Percentiles rank a stretch among this genome's conserved stretches.
These are phyloP conservation scores for Berberis vulgaris DNA, from an alignment of 164 flowering plant species.

Conservation along the genomic window DNA sequence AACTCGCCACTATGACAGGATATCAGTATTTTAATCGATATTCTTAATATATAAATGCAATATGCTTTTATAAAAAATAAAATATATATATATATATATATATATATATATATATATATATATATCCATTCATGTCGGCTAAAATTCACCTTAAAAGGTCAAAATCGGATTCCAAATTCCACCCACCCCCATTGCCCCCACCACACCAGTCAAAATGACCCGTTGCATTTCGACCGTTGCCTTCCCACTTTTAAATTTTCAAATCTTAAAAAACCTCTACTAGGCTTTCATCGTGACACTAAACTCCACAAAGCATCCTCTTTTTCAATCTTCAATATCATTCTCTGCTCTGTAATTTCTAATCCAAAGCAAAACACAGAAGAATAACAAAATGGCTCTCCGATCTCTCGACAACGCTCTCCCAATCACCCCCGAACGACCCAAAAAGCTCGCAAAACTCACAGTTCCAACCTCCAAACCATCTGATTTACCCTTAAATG, in stretches of 20 bases:
- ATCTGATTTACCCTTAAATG: slow-evolving; percentile 31
- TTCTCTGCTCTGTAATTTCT: slow-evolving; percentile 1
- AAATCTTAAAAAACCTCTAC: background rate
- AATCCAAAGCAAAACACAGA: background rate
- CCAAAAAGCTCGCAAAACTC: slow-evolving; percentile 52
- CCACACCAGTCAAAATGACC: background rate
- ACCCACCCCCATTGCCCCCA: background rate
- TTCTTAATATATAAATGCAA: too few species aligned
- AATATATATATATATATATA: too few species aligned
- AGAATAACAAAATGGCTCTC: slow-evolving; percentile 51
- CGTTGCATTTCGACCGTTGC: slow-evolving; percentile 10
- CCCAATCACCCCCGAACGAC: slow-evolving; percentile 51
- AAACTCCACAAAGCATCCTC: too few species aligned
- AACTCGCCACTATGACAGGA: too few species aligned
- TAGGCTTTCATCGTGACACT: too few species aligned
- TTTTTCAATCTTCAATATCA: too few species aligned
- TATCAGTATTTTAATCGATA: too few species aligned
- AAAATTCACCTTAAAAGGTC: background rate
- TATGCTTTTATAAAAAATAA: background rate
- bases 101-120: too few species aligned
- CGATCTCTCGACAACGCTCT: slow-evolving; percentile 78
- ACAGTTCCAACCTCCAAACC: slow-evolving; percentile 20
- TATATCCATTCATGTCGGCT: background rate
- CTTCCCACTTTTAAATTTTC: slow-evolving; percentile 9
- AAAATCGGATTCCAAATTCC: slow-evolving; percentile 4